These are phyloP conservation scores for Grammothele lineata DNA, from an alignment of 768 basidiomycete species.

Conservation along the genomic window DNA sequence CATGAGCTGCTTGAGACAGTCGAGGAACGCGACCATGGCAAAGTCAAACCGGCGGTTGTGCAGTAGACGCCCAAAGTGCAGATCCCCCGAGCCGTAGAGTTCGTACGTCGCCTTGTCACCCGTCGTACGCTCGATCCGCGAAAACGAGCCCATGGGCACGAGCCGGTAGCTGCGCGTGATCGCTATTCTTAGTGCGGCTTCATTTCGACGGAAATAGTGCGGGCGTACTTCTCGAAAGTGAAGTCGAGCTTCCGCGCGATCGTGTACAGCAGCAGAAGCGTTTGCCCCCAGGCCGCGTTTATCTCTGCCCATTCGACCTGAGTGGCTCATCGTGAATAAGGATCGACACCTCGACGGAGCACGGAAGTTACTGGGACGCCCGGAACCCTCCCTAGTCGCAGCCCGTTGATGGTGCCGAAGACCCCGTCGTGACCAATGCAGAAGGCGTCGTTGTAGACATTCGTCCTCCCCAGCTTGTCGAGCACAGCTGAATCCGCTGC, in stretches of 20 bases:
- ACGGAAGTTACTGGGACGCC: slow-evolving; percentile 56
- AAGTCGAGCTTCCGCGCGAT: slow-evolving; percentile 90
- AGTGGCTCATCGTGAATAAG: no score
- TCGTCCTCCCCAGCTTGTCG: slow-evolving; percentile 85
- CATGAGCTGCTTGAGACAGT: slow-evolving; percentile 89
- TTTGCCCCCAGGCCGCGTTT: slow-evolving; percentile 98
- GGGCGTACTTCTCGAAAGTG: slow-evolving; percentile 73
- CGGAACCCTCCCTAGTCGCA: slow-evolving; percentile 85
- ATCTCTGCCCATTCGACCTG: slow-evolving; percentile 98
- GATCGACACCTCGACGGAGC: background rate
- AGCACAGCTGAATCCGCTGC: slow-evolving; percentile 71
- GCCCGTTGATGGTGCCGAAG: slow-evolving; percentile 97
- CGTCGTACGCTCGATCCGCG: slow-evolving; percentile 78
- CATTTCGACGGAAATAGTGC: slow-evolving; percentile 3
- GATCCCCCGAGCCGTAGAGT: slow-evolving; percentile 90
- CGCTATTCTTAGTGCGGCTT: background rate
- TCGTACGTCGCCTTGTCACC: slow-evolving; percentile 87
- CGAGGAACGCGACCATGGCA: slow-evolving; percentile 94
- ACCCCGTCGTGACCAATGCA: slow-evolving; percentile 93
- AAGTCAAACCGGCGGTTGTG: slow-evolving; percentile 96
- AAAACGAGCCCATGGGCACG: slow-evolving; percentile 93
- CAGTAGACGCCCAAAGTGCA: slow-evolving; percentile 81
- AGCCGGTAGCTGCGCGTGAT: slow-evolving; percentile 68
- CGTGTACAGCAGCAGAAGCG: slow-evolving; percentile 85
- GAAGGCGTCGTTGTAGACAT: slow-evolving; percentile 95